A percentile compares a stretch with the other conserved stretches of the same genome.
phyloP scores from a whole-genome alignment of 345 rosid genomes.

The Syzygium jambos region DNA sequence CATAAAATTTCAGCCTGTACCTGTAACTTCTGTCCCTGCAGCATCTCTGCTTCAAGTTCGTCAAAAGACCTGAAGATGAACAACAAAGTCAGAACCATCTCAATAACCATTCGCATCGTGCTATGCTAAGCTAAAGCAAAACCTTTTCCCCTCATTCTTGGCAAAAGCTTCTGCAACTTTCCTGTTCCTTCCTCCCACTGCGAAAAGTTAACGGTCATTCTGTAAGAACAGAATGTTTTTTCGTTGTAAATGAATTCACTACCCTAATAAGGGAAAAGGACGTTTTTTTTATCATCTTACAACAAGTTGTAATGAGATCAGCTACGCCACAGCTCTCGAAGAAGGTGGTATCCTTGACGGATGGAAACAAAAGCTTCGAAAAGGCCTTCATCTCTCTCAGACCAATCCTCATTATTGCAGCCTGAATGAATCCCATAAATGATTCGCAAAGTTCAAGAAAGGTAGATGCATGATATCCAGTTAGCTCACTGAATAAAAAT shows the following conservation, averaged over 20 bases:
- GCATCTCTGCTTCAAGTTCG: slow-evolving; percentile 91
- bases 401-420: slow-evolving; percentile 97
- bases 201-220: neutral
- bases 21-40: slow-evolving; percentile 95
- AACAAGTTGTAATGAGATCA: slow-evolving; percentile 87
- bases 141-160: slow-evolving; percentile 76
- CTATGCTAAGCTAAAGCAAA: neutral
- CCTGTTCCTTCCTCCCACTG: slow-evolving; percentile 14
- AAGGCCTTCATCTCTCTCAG: slow-evolving; percentile 88
- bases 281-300: slow-evolving; percentile 29
- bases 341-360: slow-evolving; percentile 81
- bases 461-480: neutral
- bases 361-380: slow-evolving; percentile 72
- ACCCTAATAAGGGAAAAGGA: neutral
- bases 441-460: neutral
- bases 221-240: neutral
- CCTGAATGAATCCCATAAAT: slow-evolving; percentile 31
- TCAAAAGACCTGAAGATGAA: slow-evolving; percentile 67
- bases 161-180: slow-evolving; percentile 92
- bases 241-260: neutral
- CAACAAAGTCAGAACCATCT: neutral
- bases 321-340: slow-evolving; percentile 98
- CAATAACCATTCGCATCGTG: neutral
- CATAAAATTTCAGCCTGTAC: slow-evolving; percentile 17
- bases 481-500: neutral